phyloP scores from a whole-genome alignment of 1,284 basidiomycete genomes.

The Cystobasidium slooffiae region DNA sequence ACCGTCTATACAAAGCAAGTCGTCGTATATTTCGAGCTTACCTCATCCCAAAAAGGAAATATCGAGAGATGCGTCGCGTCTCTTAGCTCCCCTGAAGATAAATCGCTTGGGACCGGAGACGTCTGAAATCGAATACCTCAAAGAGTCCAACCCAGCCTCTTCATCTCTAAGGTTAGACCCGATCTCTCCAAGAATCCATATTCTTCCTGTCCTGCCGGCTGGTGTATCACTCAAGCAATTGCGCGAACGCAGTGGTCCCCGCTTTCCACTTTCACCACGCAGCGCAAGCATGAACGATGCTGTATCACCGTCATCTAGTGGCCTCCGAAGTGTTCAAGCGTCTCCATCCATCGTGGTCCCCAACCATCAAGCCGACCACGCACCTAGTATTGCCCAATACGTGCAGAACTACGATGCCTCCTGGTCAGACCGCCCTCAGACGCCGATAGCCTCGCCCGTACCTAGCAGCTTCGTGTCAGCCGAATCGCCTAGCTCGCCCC shows the following conservation, averaged over 20 bases:
- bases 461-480: not conserved
- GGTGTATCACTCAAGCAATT: constrained; percentile 35
- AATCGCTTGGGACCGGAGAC: too few species aligned
- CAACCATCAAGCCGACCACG: not conserved
- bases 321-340: not conserved
- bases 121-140: not conserved
- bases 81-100: too few species aligned
- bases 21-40: too few species aligned
- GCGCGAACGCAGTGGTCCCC: constrained; percentile 13
- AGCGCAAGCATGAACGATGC: not conserved
- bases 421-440: not conserved
- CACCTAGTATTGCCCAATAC: not conserved
- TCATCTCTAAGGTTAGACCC: not conserved
- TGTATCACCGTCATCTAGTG: too few species aligned
- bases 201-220: constrained; percentile 24
- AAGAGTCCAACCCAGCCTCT: not conserved
- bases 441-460: constrained; percentile 1
- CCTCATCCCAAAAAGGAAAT: too few species aligned
- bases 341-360: not conserved
- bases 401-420: not conserved
- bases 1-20: too few species aligned
- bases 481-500: not conserved
- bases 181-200: constrained; percentile 1
- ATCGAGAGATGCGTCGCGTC: too few species aligned
- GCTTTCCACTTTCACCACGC: constrained; percentile 9